Conservation (phyloP, 2,329 filamentous ascomycete genomes). For the Aspergillus novofumigatus region DNA sequence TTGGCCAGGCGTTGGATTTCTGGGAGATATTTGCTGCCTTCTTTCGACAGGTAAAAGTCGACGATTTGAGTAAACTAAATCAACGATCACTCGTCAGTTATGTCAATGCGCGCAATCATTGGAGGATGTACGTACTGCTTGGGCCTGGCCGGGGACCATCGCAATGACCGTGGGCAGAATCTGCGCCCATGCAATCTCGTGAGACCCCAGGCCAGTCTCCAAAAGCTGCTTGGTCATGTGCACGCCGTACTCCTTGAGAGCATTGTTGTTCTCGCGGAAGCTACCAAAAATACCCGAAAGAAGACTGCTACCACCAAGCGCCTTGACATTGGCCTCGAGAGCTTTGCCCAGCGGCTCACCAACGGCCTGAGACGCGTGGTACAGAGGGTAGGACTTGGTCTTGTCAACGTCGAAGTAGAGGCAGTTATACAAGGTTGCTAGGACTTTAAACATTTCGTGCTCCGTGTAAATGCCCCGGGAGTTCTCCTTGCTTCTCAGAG, state of each 20-base stretch:
- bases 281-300: constrained; percentile 51
- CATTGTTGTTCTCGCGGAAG: constrained; percentile 50
- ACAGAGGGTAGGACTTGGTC: constrained; percentile 62
- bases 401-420: constrained; percentile 66
- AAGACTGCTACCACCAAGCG: constrained; percentile 52
- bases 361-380: constrained; percentile 55
- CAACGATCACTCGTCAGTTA: neutral
- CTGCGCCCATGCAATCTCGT: constrained; percentile 68
- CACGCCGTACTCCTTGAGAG: constrained; percentile 60
- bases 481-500: constrained; percentile 51
- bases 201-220: constrained; percentile 57
- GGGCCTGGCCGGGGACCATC: constrained; percentile 66
- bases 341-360: constrained; percentile 57
- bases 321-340: constrained; percentile 63
- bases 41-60: constrained; percentile 64
- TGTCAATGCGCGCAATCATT: constrained; percentile 5
- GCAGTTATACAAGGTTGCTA: constrained; percentile 62
- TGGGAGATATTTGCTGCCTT: constrained; percentile 53
- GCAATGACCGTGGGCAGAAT: constrained; percentile 64
- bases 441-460: constrained; percentile 55
- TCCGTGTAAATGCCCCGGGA: constrained; percentile 53
- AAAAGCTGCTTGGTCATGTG: constrained; percentile 62
- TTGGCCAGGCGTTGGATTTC: constrained; percentile 60
- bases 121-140: constrained; percentile 50
- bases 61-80: constrained; percentile 64